Evolutionary conservation across 345 rosid species (phyloP), one percentile per base, ranked within the genome.

Genomic region (Noccaea bulbosa): DNA sequence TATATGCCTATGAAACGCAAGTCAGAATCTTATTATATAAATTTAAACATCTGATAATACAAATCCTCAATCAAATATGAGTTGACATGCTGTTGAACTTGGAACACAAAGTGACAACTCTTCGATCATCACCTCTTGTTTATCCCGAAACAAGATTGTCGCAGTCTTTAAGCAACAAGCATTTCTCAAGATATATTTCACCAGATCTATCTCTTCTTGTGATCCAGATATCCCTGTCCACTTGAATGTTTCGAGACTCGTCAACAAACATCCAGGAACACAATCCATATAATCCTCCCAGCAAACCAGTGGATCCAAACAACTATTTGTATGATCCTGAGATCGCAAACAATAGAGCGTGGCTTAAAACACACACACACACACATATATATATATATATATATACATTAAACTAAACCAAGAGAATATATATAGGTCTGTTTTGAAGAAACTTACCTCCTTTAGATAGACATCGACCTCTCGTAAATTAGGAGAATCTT

Each of bases 171-270:
- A 50, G 48, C 48, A 38, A 16, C 57, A n/a, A 17, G 35, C 57
- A 48, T 48, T 16, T 20, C 56, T 17, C 69, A 48, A 64, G 7
- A 64, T 20, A 35, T 11, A 64, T 7, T 48, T 64, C 12, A 12
- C 17, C 20, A 64, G 12, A 34, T 64, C 45, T 9, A 48, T 11
- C 45, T 48, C 45, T 6, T 38, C 7, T 4, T 64, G 56, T 8
- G 46, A 48, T 22, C 57, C 33, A 59, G 22, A 12, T 0, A 59
- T 39, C 48, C 34, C 17, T 1, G 48, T 24, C 59, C 24, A 50
- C 70, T 50, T 51, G 59, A 65, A 51, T 38, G 27, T 65, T 14
- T 50, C 27, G 37, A 65, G 70, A 50, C 39, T 65, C 34, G 56
- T 6, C 24, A 50, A 51, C 17, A 65, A 38, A 50, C 69, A 51